Evolutionary conservation across 805 yeast species (phyloP), one percentile per base, ranked within the genome.

Genomic region (Candida saitoana): DNA sequence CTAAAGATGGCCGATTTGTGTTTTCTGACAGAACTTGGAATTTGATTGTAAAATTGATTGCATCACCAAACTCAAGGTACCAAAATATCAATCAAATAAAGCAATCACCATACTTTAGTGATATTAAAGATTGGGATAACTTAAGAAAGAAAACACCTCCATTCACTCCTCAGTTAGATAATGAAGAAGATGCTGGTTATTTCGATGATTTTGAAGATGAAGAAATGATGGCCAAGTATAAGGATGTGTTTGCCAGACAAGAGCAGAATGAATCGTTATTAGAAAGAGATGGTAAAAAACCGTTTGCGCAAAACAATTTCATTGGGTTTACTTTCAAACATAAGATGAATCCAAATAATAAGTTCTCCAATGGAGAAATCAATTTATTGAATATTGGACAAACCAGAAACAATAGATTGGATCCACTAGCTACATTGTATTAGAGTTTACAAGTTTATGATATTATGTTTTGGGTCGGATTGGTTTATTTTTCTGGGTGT

Each of bases 11-110:
- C 3, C 78, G 93, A 51, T 87, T 76, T 53, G 96, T 91, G 3
- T 89, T 91, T 63, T 86, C 96, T 54, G 98, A 93, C 62, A 80
- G 99, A 60, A 91, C 99, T 2, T 91, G 99, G 99, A 84, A 81
- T 43, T 69, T 91, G 41, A 83, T 91, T 48, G 79, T 82, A 18
- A 77, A 84, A 46, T 69, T 91, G 48, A 85, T 91, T 51, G 86
- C 96, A 1, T 77, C 86, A 39, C 95, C 95, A 36, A 72, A 79
- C 32, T 74, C 77, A 49, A 77, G 99, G 54, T 63, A 87, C 45
- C 79, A 84, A 53, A 79, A 84, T 17, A 86, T 90, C 63, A 83
- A 80, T 55, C 96, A 91, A 58, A 80, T 93, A 5, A 82, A 79
- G 62, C 70, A 76, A 30, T 86, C 84, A 75, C 74, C 84, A 7